These are phyloP conservation scores for Retiboletus flavoniger DNA, from an alignment of 1,284 basidiomycete species.

Conservation along the genomic window DNA sequence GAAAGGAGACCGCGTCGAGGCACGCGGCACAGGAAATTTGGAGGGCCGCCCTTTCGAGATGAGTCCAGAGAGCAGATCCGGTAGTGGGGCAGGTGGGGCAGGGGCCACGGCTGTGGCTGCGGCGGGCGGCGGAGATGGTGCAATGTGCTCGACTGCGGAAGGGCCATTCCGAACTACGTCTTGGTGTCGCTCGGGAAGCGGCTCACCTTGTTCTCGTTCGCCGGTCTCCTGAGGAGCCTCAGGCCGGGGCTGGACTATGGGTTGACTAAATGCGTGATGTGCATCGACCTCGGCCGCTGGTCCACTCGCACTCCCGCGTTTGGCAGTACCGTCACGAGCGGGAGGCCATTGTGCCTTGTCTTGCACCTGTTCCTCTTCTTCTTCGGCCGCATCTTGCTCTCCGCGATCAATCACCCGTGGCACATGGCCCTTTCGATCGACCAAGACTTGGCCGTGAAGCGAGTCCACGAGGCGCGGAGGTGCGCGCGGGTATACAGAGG, in stretches of 20 bases:
- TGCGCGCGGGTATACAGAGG: constrained; percentile 7
- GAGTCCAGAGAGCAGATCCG: neutral
- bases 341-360: constrained; percentile 23
- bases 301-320: neutral
- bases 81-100: neutral
- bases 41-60: neutral
- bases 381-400: neutral
- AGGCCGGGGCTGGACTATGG: neutral
- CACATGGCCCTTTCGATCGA: constrained; percentile 23
- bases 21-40: constrained; percentile 21
- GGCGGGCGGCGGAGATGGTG: neutral
- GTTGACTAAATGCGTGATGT: constrained; percentile 29
- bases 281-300: neutral
- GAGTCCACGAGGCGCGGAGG: constrained; percentile 29
- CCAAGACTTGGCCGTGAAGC: constrained; percentile 19
- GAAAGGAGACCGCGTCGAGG: constrained; percentile 26
- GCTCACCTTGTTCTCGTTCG: neutral
- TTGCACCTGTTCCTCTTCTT: neutral
- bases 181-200: neutral
- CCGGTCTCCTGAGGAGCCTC: neutral
- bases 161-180: neutral
- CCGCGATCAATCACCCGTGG: constrained; percentile 4
- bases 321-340: constrained; percentile 2
- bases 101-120: no score
- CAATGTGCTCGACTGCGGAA: constrained; percentile 5